Evolutionary conservation across 75 land plant genomes (phyloP).

Genomic region (Cupressus sempervirens): DNA sequence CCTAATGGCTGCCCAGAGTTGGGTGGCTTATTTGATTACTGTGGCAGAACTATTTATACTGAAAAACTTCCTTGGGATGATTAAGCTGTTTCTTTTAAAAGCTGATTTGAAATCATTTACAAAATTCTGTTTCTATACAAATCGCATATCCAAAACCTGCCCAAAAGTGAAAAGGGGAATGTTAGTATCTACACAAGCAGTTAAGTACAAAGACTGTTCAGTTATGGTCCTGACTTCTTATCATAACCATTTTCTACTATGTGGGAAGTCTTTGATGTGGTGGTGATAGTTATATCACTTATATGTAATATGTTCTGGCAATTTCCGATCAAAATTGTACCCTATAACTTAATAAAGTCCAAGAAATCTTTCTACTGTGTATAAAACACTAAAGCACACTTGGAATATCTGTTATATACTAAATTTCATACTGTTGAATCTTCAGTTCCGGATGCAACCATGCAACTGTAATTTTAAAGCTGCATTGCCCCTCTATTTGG

Average conservation of each 20-base stretch:
- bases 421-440: neutral
- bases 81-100: neutral
- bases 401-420: neutral
- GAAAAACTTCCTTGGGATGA: constrained; percentile 70
- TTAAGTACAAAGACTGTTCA: neutral
- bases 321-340: neutral
- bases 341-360: neutral
- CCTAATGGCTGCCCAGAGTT: constrained; percentile 96
- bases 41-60: constrained; percentile 60
- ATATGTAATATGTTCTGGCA: neutral
- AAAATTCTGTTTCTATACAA: neutral
- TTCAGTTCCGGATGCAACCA: neutral
- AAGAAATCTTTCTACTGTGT: neutral
- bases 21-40: constrained; percentile 65
- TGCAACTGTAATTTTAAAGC: neutral
- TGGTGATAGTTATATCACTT: neutral
- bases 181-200: neutral
- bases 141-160: neutral
- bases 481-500: no score
- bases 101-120: neutral
- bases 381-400: neutral
- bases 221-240: neutral
- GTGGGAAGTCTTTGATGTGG: neutral
- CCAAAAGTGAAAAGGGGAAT: neutral
- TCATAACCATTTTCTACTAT: neutral